Evolutionary conservation across 495 filamentous ascomycete genomes (phyloP).

Genomic region (Darksidea phi): DNA sequence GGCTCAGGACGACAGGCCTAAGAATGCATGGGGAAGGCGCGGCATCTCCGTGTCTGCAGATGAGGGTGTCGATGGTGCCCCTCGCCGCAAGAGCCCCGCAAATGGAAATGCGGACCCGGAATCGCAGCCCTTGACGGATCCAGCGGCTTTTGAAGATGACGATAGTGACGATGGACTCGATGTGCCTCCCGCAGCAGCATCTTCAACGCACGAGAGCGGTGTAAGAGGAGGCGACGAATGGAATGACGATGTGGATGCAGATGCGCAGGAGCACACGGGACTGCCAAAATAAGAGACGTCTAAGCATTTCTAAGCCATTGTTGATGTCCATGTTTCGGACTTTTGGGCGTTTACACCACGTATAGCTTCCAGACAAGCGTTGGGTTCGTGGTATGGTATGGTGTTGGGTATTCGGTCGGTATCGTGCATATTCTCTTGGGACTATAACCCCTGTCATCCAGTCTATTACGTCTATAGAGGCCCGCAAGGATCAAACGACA

Average conservation of each 20-base stretch:
- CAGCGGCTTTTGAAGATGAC: conserved; percentile 39
- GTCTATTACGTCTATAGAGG: too few relatives aligned
- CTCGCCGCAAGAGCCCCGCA: conserved; percentile 6
- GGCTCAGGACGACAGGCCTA: conserved; percentile 29
- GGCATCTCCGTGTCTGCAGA: conserved; percentile 82
- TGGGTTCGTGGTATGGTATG: too few relatives aligned
- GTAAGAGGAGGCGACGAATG: conserved; percentile 35
- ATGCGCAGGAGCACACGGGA: conserved; percentile 24
- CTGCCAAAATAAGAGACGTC: conserved; percentile 13
- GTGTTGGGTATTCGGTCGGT: too few relatives aligned
- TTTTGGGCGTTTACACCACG: too few relatives aligned
- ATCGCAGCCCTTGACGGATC: conserved; percentile 35
- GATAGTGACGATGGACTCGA: conserved; percentile 21
- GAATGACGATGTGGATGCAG: conserved; percentile 35
- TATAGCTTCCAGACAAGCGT: too few relatives aligned
- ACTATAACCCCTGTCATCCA: too few relatives aligned
- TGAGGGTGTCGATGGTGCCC: conserved; percentile 54
- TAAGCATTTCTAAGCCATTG: not conserved
- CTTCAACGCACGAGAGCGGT: conserved; percentile 13
- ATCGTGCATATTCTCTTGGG: too few relatives aligned
- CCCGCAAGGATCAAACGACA: too few relatives aligned
- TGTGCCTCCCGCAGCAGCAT: conserved; percentile 4
- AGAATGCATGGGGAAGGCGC: conserved; percentile 68
- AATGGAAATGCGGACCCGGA: conserved; percentile 24
- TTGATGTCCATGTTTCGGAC: not conserved